Conservation (phyloP, 306 rosid species). For the cucumber (Cucumis sativus) region Cucumber_9930_V3 NC_026657.2:14809501-14810000, state of each 20-base stretch:
- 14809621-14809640: constrained; percentile 99
- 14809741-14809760: constrained; percentile 1
- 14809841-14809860: constrained; percentile 80
- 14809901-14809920: constrained; percentile 89
- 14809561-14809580: constrained; percentile 99
- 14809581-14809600: constrained; percentile 97
- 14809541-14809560: constrained; percentile 92
- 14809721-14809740: not conserved
- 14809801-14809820: constrained; percentile 47
- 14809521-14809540: constrained; percentile 94
- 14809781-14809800: constrained; percentile 4
- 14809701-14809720: not conserved
- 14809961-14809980: constrained; percentile 96
- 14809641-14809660: constrained; percentile 76
- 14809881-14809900: constrained; percentile 73
- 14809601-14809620: constrained; percentile 89
- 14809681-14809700: not conserved
- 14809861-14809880: constrained; percentile 83
- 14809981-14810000: constrained; percentile 88
- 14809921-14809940: constrained; percentile 73
- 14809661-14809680: constrained; percentile 92
- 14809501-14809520: constrained; percentile 92
- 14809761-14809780: constrained; percentile 4
- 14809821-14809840: constrained; percentile 88
- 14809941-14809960: constrained; percentile 96